phyloP scores from a whole-genome alignment of 768 basidiomycete species.

The Hericium erinaceus region DNA sequence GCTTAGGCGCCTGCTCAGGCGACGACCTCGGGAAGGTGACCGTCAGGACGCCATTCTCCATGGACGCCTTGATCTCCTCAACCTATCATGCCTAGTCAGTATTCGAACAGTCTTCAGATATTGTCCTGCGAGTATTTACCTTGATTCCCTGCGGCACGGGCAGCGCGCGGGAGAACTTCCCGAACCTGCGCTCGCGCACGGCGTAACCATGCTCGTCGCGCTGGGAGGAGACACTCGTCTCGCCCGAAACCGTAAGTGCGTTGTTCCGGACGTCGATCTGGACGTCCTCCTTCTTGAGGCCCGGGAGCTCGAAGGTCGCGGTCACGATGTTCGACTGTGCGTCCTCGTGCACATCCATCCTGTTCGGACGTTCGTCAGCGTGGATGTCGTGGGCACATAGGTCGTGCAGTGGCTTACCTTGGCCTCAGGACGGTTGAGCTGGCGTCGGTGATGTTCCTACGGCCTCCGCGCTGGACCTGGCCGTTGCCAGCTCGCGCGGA shows the following conservation, averaged over 20 bases:
- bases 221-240: constrained; percentile 26
- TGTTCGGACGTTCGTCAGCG: not conserved
- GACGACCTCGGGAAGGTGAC: constrained; percentile 31
- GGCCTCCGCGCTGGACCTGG: no score
- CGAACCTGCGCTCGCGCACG: constrained; percentile 10
- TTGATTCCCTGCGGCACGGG: not conserved
- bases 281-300: constrained; percentile 21
- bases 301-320: constrained; percentile 42
- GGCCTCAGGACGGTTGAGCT: no score
- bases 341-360: constrained; percentile 47
- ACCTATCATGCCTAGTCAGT: constrained; percentile 8
- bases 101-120: no score
- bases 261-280: constrained; percentile 40
- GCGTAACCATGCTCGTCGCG: constrained; percentile 21
- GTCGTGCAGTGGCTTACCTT: no score
- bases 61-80: constrained; percentile 29
- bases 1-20: constrained; percentile 34
- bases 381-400: no score
- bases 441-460: no score
- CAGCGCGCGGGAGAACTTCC: constrained; percentile 5
- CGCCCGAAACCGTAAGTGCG: constrained; percentile 40
- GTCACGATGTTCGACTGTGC: constrained; percentile 35
- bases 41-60: constrained; percentile 38
- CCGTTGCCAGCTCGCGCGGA: no score
- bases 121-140: no score